Conservation (phyloP, 345 rosid species). For the Rhodamnia rubescens region DNA sequence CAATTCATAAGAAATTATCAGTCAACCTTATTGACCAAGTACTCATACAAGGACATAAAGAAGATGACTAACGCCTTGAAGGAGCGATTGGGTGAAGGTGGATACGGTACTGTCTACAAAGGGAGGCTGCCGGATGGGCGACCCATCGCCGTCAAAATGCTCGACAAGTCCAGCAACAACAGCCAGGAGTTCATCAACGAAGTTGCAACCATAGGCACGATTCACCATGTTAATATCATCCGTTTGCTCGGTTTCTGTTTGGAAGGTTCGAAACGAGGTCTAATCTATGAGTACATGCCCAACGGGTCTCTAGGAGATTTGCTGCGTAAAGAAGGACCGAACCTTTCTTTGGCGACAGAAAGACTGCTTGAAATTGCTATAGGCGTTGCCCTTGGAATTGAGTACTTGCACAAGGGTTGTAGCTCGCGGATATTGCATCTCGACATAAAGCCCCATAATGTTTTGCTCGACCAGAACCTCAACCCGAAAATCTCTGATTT, state of each 20-base stretch:
- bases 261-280: constrained; percentile 5
- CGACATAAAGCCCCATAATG: constrained; percentile 22
- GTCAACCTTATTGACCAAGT: constrained; percentile 10
- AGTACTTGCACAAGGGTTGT: constrained; percentile 24
- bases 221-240: constrained; percentile 16
- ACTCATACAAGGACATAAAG: constrained; percentile 13
- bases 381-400: constrained; percentile 18
- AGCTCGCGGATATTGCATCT: constrained; percentile 17
- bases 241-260: constrained; percentile 14
- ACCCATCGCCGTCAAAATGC: constrained; percentile 6
- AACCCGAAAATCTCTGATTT: constrained; percentile 26
- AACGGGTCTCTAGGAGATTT: constrained; percentile 14
- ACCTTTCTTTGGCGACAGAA: not conserved
- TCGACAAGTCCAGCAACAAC: not conserved
- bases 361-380: constrained; percentile 10
- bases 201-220: constrained; percentile 14
- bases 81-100: constrained; percentile 16
- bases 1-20: constrained; percentile 15
- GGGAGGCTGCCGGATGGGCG: constrained; percentile 7
- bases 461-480: constrained; percentile 16
- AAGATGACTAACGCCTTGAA: constrained; percentile 10
- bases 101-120: constrained; percentile 12
- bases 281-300: constrained; percentile 20
- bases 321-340: not conserved
- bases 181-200: constrained; percentile 14